Evolutionary conservation across 2,329 filamentous ascomycete species (phyloP).

Genomic region (Macrophomina pseudophaseolina): DNA sequence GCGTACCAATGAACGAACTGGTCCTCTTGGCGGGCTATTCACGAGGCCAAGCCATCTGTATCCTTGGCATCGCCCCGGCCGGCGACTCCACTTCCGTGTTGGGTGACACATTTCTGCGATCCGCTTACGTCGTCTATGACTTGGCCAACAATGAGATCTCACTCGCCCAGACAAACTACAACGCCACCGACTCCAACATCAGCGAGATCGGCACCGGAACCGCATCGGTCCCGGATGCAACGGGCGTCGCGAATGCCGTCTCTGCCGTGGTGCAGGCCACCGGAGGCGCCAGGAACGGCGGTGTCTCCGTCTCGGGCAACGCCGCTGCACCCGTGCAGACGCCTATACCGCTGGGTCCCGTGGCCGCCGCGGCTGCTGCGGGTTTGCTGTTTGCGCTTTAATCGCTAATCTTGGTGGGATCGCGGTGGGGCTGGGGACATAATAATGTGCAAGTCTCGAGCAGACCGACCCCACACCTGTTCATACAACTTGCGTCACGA

Average conservation of each 20-base stretch:
- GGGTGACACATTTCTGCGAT: constrained; percentile 67
- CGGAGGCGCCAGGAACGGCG: constrained; percentile 51
- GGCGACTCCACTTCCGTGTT: constrained; percentile 56
- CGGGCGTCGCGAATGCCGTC: constrained; percentile 56
- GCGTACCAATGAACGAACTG: constrained; percentile 61
- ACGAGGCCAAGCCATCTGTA: constrained; percentile 50
- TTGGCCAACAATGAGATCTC: constrained; percentile 65
- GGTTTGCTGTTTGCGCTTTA: constrained; percentile 26
- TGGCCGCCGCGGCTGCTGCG: constrained; percentile 24
- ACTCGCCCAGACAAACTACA: constrained; percentile 66
- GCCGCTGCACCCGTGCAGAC: constrained; percentile 28
- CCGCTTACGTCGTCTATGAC: constrained; percentile 68
- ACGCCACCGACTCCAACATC: constrained; percentile 56
- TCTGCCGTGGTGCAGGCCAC: constrained; percentile 51
- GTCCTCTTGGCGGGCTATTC: constrained; percentile 56
- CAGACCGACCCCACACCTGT: background rate
- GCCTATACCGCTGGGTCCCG: constrained; percentile 24
- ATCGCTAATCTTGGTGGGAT: background rate
- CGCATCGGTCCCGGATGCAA: constrained; percentile 58
- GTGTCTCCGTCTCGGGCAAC: constrained; percentile 34
- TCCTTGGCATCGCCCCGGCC: constrained; percentile 58
- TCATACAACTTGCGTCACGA: constrained; percentile 12
- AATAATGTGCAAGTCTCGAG: background rate
- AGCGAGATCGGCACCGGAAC: constrained; percentile 59
- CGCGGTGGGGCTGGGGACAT: background rate